These are phyloP conservation scores for Oidiodendron maius DNA, from an alignment of 495 filamentous ascomycete species.

Conservation along the genomic window DNA sequence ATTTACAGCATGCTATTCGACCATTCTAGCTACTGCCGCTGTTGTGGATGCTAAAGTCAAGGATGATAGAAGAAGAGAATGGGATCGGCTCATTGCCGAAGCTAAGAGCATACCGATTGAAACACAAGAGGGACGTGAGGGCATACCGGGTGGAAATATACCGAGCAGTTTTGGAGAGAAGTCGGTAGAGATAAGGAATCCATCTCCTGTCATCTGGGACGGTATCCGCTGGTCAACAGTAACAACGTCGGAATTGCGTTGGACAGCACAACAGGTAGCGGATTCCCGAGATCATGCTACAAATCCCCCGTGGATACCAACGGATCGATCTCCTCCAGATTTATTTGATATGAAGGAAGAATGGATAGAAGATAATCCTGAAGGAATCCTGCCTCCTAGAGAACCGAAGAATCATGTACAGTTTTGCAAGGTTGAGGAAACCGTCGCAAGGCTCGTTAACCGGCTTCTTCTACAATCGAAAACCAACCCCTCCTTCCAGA, in stretches of 20 bases:
- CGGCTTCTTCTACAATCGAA: slow-evolving; percentile 16
- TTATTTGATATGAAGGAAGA: neutral
- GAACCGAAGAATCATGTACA: slow-evolving; percentile 21
- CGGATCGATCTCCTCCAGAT: neutral
- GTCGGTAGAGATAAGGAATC: neutral
- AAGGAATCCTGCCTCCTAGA: slow-evolving; percentile 8
- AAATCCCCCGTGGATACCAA: neutral
- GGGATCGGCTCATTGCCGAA: slow-evolving; percentile 51
- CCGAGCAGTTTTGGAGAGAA: neutral
- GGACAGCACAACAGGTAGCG: slow-evolving; percentile 1
- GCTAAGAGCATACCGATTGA: slow-evolving; percentile 28
- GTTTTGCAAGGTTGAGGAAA: slow-evolving; percentile 20
- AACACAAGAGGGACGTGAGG: neutral
- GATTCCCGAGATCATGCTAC: slow-evolving; percentile 4
- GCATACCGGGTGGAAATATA: neutral
- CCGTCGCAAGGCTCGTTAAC: slow-evolving; percentile 22
- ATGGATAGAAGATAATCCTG: slow-evolving; percentile 3
- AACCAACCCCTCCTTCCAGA: neutral
- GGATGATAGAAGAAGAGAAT: slow-evolving; percentile 52
- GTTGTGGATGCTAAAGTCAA: slow-evolving; percentile 60
- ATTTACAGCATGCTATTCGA: slow-evolving; percentile 65
- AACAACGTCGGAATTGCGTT: neutral
- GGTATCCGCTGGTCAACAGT: slow-evolving; percentile 1
- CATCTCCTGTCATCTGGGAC: neutral
- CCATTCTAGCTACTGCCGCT: slow-evolving; percentile 67